Evolutionary conservation across 495 filamentous ascomycete species (phyloP).

Genomic region (Gamarada debralockiae): DNA sequence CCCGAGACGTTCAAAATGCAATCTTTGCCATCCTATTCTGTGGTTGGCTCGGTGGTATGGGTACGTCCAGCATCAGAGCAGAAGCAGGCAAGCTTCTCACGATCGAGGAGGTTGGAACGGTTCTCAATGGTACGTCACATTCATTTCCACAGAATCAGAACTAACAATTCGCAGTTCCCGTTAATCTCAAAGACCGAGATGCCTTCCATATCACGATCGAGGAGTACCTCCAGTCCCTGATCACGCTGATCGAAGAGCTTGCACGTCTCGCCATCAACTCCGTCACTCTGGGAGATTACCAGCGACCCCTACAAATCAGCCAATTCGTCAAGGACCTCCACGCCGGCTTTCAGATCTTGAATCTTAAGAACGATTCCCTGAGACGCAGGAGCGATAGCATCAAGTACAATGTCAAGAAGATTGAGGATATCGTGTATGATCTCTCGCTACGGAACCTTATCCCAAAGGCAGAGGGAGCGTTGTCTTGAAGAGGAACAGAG

Average conservation of each 20-base stretch:
- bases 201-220: constrained; percentile 94
- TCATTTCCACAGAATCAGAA: not conserved
- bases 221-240: constrained; percentile 87
- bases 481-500: not conserved
- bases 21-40: constrained; percentile 69
- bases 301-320: constrained; percentile 78
- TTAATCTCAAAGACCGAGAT: constrained; percentile 87
- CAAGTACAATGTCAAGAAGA: constrained; percentile 97
- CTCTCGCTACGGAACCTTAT: constrained; percentile 81
- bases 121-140: constrained; percentile 59
- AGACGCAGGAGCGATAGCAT: constrained; percentile 85
- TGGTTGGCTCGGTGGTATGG: constrained; percentile 69
- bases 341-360: constrained; percentile 92
- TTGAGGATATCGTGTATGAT: constrained; percentile 97
- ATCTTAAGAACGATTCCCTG: constrained; percentile 92
- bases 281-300: constrained; percentile 87
- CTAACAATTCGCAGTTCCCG: constrained; percentile 62
- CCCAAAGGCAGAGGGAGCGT: constrained; percentile 31
- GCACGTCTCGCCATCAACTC: constrained; percentile 84
- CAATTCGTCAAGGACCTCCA: constrained; percentile 93
- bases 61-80: constrained; percentile 31
- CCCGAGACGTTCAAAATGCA: constrained; percentile 77
- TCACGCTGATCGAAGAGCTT: constrained; percentile 85
- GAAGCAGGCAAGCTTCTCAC: constrained; percentile 64
- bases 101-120: constrained; percentile 79